Base-by-base conservation (phyloP, 2,329 filamentous ascomycete species). In the Chaetomiaceae sp. region DNA sequence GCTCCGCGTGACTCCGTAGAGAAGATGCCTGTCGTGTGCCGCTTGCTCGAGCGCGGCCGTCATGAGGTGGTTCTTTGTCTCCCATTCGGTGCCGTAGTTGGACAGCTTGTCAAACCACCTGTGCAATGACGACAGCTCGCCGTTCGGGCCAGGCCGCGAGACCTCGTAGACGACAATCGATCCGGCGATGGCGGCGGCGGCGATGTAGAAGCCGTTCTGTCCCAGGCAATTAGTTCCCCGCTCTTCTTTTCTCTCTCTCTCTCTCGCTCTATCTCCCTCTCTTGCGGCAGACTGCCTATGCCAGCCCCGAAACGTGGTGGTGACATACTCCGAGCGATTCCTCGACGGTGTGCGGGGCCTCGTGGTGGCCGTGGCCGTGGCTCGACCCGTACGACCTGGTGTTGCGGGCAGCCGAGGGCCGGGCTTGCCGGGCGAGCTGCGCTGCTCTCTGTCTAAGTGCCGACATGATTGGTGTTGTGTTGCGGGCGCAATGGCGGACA, bases 301-400 rank as follows among this genome's bases (percentile, higher is more conserved):
- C 27, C 20, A 19, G 20, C 10, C 23, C 39, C 8, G 3, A 14
- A 21, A 3, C 16, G n/a, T 5, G 16, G 9, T 34, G 27, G 38
- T 30, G 52, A 72, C 78, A 53, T 79, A 82, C 79, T 60, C 79
- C 78, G 61, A 81, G 71, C 53, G 72, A 70, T 68, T 82, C 79
- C 59, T 76, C 73, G 54, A 73, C 69, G 31, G 63, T 54, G 48
- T 63, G 70, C 53, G 71, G 62, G 51, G 63, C 66, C 59, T 73
- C 63, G 55, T 70, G 54, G 52, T 74, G 70, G 51, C 61, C 64
- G 58, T 73, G 70, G 53, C 66, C 70, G 60, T 78, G 76, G 64
- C 70, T 68, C 57, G 77, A 81, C 58, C 77, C 78, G 65, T 81
- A 81, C 53, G 70, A 70, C 62, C 77, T 73, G 57, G 70, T 65